These are phyloP conservation scores for Dendrobium nobile DNA, from an alignment of 106 monocot genomes.

Conservation along the genomic window DNA sequence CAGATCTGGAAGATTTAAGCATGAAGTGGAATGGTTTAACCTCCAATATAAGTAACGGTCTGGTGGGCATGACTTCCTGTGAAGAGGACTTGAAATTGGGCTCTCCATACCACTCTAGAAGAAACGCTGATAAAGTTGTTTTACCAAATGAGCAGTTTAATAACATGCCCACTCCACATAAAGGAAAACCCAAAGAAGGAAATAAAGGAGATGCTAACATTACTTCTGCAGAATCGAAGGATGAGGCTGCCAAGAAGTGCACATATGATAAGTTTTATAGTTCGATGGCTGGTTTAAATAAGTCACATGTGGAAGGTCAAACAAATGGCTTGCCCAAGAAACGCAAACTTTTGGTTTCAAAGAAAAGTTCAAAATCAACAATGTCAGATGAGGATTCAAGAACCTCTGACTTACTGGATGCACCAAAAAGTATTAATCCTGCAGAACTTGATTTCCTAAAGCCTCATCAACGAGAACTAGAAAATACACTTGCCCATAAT, in stretches of 20 bases:
- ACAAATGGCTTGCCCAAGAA: slow-evolving; percentile 8
- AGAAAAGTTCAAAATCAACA: slow-evolving; percentile 13
- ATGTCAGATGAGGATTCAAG: slow-evolving; percentile 6
- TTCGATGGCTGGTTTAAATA: background rate
- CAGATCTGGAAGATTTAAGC: slow-evolving; percentile 2
- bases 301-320: background rate
- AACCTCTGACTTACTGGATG: slow-evolving; percentile 1
- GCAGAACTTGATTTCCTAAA: background rate
- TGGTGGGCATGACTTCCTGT: background rate
- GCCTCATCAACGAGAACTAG: background rate
- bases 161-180: background rate
- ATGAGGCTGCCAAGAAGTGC: background rate
- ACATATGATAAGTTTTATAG: background rate
- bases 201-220: background rate
- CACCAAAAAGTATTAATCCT: background rate
- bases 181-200: background rate
- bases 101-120: slow-evolving; percentile 26
- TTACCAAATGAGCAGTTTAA: slow-evolving; percentile 9
- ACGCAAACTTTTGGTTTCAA: slow-evolving; percentile 14
- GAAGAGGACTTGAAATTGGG: slow-evolving; percentile 15
- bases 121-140: slow-evolving; percentile 18
- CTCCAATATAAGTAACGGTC: background rate
- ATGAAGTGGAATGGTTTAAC: background rate
- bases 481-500: background rate
- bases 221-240: background rate